Base-by-base conservation (phyloP, 306 rosid species). In the Oemleria cerasiformis region DNA sequence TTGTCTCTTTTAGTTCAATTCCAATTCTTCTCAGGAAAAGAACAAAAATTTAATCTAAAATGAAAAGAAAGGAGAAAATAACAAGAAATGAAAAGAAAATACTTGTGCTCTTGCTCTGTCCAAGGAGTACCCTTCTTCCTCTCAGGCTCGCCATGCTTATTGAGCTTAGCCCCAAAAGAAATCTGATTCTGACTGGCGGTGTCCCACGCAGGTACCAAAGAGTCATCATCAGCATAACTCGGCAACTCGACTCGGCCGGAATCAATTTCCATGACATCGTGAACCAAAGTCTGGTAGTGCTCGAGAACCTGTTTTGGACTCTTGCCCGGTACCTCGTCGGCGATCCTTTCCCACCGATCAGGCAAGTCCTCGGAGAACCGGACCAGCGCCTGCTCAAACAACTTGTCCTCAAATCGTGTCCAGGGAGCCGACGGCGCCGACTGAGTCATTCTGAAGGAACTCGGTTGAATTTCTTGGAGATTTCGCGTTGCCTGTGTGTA, bases 81-180 rank as follows among this genome's bases (percentile, higher is more conserved):
- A 72, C 0, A 36, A 12, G 49, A 14, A 12, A 9, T 36, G 23
- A 82, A 17, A n/a, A 25, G 44, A 2, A 40, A 19, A 79, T 71
- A 93, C 98, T 79, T 90, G 71, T 93, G 98, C 48, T 93, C 98
- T 55, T 88, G 88, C 76, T 87, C 96, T 23, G 89, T 88, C 98
- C 98, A 92, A 0, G 98, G 96, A 4, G 92, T 91, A 0, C 97
- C 97, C 45, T 87, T 93, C 86, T 93, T 93, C 78, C 97, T 85
- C 14, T 93, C 98, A 21, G 75, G 70, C 0, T 92, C 97, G 5
- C 71, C 73, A 11, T 11, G n/a, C 2, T 70, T 61, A 70, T 38
- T 88, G 5, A 70, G 9, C 21, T 81, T 88, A 3, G 85, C 73
- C 20, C 84, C 89, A 23, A 91, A 91, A 5, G 92, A 87, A 70